Percentiles rank a stretch among this genome's conserved stretches.
These are phyloP conservation scores for Schizophyllum amplum DNA, from an alignment of 1,284 basidiomycete species.

Conservation along the genomic window DNA sequence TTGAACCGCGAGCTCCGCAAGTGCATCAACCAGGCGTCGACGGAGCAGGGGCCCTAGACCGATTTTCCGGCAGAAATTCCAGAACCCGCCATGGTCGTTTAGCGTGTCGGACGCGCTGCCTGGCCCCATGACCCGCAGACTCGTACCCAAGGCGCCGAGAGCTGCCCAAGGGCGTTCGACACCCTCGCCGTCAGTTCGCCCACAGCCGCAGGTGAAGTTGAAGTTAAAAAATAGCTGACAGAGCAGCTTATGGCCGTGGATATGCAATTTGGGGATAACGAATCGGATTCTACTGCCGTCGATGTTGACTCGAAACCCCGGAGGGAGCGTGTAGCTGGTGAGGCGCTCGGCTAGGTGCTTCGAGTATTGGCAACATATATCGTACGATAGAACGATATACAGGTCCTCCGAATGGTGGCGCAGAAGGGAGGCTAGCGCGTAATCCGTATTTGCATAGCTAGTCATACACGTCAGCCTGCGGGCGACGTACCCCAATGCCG, in stretches of 20 bases:
- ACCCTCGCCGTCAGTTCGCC: conserved; percentile 26
- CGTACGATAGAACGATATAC: conserved; percentile 12
- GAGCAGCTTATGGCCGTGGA: conserved; percentile 1
- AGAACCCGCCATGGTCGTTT: conserved; percentile 22
- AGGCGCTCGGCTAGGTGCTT: conserved; percentile 7
- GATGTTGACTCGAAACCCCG: neutral
- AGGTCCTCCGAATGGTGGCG: neutral
- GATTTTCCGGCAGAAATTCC: conserved; percentile 23
- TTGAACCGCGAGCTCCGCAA: neutral
- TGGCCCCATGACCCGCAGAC: conserved; percentile 25
- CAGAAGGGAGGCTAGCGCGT: conserved; percentile 4
- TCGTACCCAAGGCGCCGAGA: conserved; percentile 18
- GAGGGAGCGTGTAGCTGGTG: neutral
- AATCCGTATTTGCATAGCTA: conserved; percentile 19
- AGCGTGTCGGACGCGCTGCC: conserved; percentile 23
- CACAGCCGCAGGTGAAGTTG: conserved; percentile 16
- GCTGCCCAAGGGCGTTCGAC: conserved; percentile 23
- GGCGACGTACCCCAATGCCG: no score
- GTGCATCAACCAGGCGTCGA: neutral
- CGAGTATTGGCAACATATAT: conserved; percentile 15
- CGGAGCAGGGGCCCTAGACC: conserved; percentile 5
- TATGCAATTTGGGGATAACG: conserved; percentile 8
- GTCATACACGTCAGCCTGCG: neutral
- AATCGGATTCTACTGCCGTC: neutral
- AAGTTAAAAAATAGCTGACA: conserved; percentile 12